These are phyloP conservation scores for Blastobotrys persicus DNA, from an alignment of 1,139 yeast genomes.

Conservation along the genomic window DNA sequence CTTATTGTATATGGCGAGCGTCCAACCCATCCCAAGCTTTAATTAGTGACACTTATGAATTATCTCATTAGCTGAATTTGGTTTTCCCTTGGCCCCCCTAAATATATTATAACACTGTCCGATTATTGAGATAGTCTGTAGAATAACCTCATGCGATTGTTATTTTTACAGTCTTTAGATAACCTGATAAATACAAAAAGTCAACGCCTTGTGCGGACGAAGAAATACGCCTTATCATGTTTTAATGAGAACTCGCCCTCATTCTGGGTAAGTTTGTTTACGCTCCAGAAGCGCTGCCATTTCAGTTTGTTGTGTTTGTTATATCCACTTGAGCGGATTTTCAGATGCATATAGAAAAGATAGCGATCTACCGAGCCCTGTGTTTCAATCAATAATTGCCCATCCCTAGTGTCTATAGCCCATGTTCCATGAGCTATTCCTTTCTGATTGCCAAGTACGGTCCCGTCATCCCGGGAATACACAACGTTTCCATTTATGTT, in stretches of 20 bases:
- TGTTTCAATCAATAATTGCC: slow-evolving; percentile 50
- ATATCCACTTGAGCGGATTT: slow-evolving; percentile 55
- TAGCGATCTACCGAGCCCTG: slow-evolving; percentile 65
- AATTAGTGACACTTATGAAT: too few species aligned
- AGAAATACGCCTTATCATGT: slow-evolving; percentile 75
- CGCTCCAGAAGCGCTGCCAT: slow-evolving; percentile 63
- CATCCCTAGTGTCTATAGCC: slow-evolving; percentile 50
- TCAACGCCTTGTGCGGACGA: slow-evolving; percentile 32
- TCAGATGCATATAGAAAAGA: slow-evolving; percentile 59
- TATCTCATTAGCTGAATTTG: too few species aligned
- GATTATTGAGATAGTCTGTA: too few species aligned
- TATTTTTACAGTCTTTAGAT: too few species aligned
- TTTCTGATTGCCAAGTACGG: slow-evolving; percentile 22
- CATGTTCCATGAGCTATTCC: slow-evolving; percentile 49
- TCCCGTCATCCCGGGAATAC: slow-evolving; percentile 27
- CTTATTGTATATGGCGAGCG: background rate
- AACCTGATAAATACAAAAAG: too few species aligned
- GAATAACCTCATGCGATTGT: too few species aligned
- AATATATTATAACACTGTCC: background rate
- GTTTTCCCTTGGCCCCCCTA: too few species aligned
- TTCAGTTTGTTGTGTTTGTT: slow-evolving; percentile 60
- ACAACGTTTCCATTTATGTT: slow-evolving; percentile 27
- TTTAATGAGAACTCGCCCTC: slow-evolving; percentile 53
- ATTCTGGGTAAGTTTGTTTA: slow-evolving; percentile 53
- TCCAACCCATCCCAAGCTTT: background rate